Base-by-base conservation (phyloP, 352 stramenopile genomes). In the Phytophthora gonapodyides region DNA sequence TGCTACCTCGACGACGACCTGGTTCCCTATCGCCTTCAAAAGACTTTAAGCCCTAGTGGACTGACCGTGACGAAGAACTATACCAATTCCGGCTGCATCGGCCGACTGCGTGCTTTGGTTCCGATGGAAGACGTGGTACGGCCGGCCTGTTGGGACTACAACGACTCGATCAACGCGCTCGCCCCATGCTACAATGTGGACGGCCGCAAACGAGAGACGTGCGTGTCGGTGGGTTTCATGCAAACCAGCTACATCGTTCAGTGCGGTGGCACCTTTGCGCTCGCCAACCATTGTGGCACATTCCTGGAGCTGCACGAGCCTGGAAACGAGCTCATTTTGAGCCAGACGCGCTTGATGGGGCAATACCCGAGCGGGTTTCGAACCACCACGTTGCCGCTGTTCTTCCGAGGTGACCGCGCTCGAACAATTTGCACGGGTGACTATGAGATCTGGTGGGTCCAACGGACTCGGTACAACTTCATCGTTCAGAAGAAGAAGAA, bases 381-480 rank as follows among this genome's bases (percentile, higher is more conserved):
- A 24, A 90, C 80, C 13, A 94, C 83, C 30, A 91, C 83, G 0
- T 37, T 94, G 41, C 83, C 81, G 15, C 59, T 95, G 2, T 87
- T 92, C 50, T 92, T 84, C 55, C 57, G 67, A 40, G 88, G 87
- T 1, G 81, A 94, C 48, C 64, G 59, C 12, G 71, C 47, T 4
- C 76, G 80, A 9, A 92, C 80, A 7, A 74, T 94, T 50, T 94
- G 85, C 56, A 69, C 67, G 17, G 84, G 85, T 4, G 70, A 75
- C 55, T 94, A 94, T 60, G 85, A 94, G 52, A 83, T 96, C 51
- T 96, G 88, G 87, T 96, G 88, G 88, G 87, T 94, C 7, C 75
- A 88, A 48, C 86, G 88, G 52, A 94, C 83, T 46, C 69, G 75
- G 7, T 91, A 87, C 56, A 91, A 90, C 53, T 87, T 88, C 52